Base-by-base conservation (phyloP, 2,329 filamentous ascomycete species). In the Pyricularia sp. region DNA sequence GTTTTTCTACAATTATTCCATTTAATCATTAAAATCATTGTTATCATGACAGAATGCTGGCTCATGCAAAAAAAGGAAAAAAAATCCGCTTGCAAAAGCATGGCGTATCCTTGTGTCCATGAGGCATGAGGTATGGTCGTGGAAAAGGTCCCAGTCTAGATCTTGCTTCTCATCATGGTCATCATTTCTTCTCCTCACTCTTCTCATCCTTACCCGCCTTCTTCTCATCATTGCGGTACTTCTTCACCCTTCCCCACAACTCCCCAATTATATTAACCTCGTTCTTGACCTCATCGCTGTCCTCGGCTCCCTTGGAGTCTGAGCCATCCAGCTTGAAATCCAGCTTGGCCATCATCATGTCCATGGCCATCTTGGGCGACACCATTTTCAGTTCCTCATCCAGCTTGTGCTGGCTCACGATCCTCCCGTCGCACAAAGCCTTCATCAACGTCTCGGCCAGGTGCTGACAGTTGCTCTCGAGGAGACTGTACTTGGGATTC, bases 181-280 rank as follows among this genome's bases (percentile, higher is more conserved):
- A 65, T 55, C 25, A 25, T 65, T 70, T 71, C 31, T 77, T 72
- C 70, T 77, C 77, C 73, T 81, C 75, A 75, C 79, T 79, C 76
- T 83, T 76, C 63, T 74, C 67, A 1, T 69, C 72, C 10, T 73
- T 72, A 2, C 5, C 55, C 9, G 9, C n/a, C 55, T 59, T 59
- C 26, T 30, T 55, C 17, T 61, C 50, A 20, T 67, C 50, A 23
- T 28, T 11, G 3, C 50, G 26, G 28, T 68, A 59, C 30, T 68
- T 68, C 58, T 68, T 68, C 23, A 68, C 55, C 58, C 31, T 68
- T 11, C 28, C 31, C 70, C 71, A 73, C 59, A 75, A 59, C 12
- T 64, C 64, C 42, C 72, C 72, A 59, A 76, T 74, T 14, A 70
- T 63, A 61, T 72, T 71, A 59, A 74, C 65, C 28, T 75, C 73